Conservation (phyloP, 129 eudicot species). For the Daucus carota region DNA sequence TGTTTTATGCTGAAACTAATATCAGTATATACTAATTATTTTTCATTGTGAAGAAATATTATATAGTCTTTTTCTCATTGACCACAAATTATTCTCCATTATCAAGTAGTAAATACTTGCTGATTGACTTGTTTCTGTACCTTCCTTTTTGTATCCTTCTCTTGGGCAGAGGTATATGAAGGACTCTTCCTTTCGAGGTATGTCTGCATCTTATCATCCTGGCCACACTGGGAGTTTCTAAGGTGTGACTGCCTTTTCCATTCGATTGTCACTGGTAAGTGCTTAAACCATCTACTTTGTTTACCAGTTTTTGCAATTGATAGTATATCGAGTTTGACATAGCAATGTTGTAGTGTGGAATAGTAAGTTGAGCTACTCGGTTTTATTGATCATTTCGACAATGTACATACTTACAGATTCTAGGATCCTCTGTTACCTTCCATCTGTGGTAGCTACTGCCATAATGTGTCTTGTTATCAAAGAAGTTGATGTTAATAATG, state of each 20-base stretch:
- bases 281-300: slow-evolving; percentile 7
- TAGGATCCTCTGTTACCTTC: slow-evolving; percentile 43
- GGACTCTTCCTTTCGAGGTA: slow-evolving; percentile 79
- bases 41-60: not conserved
- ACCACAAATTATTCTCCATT: not conserved
- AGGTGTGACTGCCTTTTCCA: slow-evolving; percentile 57
- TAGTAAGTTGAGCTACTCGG: not conserved
- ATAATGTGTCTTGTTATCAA: slow-evolving; percentile 56
- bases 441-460: slow-evolving; percentile 76
- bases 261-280: slow-evolving; percentile 58
- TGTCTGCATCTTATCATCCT: not conserved
- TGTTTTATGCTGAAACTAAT: slow-evolving; percentile 10
- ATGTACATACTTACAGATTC: slow-evolving; percentile 42
- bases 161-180: slow-evolving; percentile 49
- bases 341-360: not conserved
- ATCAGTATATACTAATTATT: not conserved
- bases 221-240: slow-evolving; percentile 44
- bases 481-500: slow-evolving; percentile 45
- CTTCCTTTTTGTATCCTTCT: too few relatives aligned
- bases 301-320: not conserved
- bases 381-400: slow-evolving; percentile 6
- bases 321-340: not conserved
- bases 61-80: not conserved
- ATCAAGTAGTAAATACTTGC: slow-evolving; percentile 1
- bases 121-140: not conserved